Evolutionary conservation across 768 basidiomycete genomes (phyloP).

Genomic region (Tylopilus sp.): DNA sequence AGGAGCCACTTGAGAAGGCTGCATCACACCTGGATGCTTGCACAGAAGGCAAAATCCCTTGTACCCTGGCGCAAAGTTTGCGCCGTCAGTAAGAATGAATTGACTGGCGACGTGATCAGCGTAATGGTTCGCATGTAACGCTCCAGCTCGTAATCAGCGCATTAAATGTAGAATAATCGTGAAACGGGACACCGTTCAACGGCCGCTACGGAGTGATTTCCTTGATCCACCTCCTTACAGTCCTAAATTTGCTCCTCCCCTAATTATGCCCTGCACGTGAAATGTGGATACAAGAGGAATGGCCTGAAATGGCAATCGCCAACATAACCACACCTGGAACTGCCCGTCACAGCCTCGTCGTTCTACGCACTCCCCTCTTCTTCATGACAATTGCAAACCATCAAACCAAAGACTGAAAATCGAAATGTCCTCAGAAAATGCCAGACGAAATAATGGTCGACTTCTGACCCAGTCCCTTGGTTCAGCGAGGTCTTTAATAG

Average conservation of each 20-base stretch:
- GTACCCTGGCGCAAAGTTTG: neutral
- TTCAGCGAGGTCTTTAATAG: constrained; percentile 65
- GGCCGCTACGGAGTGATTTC: too few species aligned
- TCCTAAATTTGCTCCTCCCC: too few species aligned
- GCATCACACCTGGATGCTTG: neutral
- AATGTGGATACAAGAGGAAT: neutral
- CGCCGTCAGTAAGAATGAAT: constrained; percentile 9
- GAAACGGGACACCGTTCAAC: too few species aligned
- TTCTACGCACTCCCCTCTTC: neutral
- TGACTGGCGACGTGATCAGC: neutral
- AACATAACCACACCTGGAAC: constrained; percentile 13
- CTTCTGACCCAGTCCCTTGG: constrained; percentile 33
- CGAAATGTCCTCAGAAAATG: constrained; percentile 7
- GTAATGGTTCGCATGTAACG: neutral
- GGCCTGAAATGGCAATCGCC: neutral
- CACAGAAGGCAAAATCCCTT: neutral
- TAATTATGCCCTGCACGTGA: too few species aligned
- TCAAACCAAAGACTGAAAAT: constrained; percentile 6
- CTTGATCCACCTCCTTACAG: too few species aligned
- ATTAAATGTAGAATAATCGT: neutral
- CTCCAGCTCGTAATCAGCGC: neutral
- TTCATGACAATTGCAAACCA: constrained; percentile 4
- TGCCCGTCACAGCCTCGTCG: neutral
- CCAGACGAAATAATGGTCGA: constrained; percentile 2
- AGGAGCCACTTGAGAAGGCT: neutral